Evolutionary conservation across 2,329 filamentous ascomycete species (phyloP).

Genomic region (Myriosclerotinia curreyana): DNA sequence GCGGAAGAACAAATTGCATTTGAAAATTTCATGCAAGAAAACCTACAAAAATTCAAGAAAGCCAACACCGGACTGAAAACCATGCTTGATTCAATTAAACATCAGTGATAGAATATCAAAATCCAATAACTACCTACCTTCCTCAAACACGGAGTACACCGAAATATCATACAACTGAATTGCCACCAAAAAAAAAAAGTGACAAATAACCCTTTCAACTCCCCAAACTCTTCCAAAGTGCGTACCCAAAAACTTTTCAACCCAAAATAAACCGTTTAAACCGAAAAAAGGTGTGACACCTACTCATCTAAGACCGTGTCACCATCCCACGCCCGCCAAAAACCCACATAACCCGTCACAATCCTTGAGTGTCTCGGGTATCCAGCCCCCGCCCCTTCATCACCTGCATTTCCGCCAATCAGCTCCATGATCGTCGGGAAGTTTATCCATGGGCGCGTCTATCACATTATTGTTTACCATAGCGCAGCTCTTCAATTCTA

Average conservation of each 20-base stretch:
- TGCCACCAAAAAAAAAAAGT: too few species aligned
- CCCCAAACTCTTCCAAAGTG: background rate
- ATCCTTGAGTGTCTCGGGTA: conserved; percentile 11
- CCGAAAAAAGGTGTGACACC: background rate
- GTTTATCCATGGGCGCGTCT: background rate
- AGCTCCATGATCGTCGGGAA: background rate
- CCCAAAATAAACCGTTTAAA: background rate
- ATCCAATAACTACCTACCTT: too few species aligned
- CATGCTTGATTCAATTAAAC: background rate
- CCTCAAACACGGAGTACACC: too few species aligned
- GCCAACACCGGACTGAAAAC: too few species aligned
- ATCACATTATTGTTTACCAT: conserved; percentile 1
- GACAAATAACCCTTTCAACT: background rate
- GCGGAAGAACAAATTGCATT: too few species aligned
- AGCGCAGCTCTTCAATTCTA: background rate
- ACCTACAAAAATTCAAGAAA: too few species aligned
- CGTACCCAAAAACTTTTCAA: background rate
- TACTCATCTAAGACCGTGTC: background rate
- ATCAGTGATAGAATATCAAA: background rate
- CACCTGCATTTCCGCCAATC: conserved; percentile 7
- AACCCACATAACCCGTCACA: conserved; percentile 8
- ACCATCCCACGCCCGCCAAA: conserved; percentile 4
- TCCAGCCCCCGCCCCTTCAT: conserved; percentile 7
- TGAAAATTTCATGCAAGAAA: too few species aligned
- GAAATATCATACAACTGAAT: background rate